phyloP scores from a whole-genome alignment of 2,329 filamentous ascomycete species.

The Claviceps fusiformis region DNA sequence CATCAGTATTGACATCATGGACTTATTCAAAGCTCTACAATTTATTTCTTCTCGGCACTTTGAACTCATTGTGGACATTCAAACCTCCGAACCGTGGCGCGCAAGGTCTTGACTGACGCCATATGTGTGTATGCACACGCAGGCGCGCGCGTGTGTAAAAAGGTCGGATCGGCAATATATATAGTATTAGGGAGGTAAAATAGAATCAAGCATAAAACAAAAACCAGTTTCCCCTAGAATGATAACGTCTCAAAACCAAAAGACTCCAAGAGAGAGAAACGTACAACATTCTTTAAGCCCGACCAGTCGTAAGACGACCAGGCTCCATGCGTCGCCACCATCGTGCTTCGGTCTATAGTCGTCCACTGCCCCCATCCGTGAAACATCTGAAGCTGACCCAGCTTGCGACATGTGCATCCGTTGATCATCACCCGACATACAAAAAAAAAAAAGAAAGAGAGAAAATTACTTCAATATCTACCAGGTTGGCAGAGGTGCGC shows the following conservation, averaged over 20 bases:
- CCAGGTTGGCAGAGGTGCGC: background rate
- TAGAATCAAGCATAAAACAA: constrained; percentile 13
- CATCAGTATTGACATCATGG: background rate
- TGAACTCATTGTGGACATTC: background rate
- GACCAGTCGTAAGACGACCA: constrained; percentile 12
- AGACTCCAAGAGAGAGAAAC: constrained; percentile 24
- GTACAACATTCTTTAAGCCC: constrained; percentile 19
- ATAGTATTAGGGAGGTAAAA: constrained; percentile 11
- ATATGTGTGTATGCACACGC: background rate
- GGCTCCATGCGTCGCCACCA: constrained; percentile 11
- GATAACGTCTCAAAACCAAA: constrained; percentile 22
- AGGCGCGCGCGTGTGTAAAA: background rate
- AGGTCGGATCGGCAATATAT: background rate
- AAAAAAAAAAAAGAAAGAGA: background rate
- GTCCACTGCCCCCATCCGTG: background rate
- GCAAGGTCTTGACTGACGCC: no score
- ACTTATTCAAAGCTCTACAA: background rate
- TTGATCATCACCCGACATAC: constrained; percentile 8
- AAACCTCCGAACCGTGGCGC: background rate
- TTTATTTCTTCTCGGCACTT: background rate
- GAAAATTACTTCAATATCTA: constrained; percentile 6
- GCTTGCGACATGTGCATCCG: constrained; percentile 12
- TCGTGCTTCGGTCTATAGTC: constrained; percentile 13
- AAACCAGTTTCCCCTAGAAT: constrained; percentile 19
- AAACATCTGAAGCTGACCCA: constrained; percentile 10